Evolutionary conservation across 2,329 filamentous ascomycete genomes (phyloP), one percentile per base, ranked within the genome.

Genomic region (Microcyclosporella mali): DNA sequence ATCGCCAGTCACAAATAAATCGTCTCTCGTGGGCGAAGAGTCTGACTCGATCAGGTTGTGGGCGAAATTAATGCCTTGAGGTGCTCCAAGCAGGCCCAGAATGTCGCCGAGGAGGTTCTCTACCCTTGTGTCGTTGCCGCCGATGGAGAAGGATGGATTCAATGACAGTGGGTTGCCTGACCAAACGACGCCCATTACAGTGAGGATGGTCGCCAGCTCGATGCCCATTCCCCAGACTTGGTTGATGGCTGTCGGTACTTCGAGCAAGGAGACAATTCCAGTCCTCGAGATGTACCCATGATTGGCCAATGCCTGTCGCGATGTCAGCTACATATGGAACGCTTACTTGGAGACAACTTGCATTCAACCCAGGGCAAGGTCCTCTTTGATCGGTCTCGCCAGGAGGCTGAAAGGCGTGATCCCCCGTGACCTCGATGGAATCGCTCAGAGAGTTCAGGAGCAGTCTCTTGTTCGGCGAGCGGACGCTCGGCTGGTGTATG

Each of bases 11-110:
- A 57, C 43, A 55, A 78, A 78, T 0, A 79, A 58, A 44, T 78
- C 75, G 28, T 70, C 67, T 2, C 75, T 68, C 0, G 73, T 76
- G 33, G 69, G 66, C 33, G 73, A 77, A 0, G 65, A 70, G 56
- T 79, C 75, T 0, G 69, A 62, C 61, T 79, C 75, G 52, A 77
- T 72, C 42, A 72, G 70, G 56, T 77, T 77, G 56, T 79, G 76
- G 2, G 70, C 70, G n/a, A 71, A 70, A 11, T 60, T 60, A 2
- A 78, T 64, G 12, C 60, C 61, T 35, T 54, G 46, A 12, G 58
- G 57, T 25, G 36, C 45, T 30, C 52, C 56, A 1, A 51, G 41
- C 1, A 54, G 45, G 4, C 54, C 51, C 17, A 64, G 60, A 4
- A 72, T 58, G 6, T 72, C 58, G 46, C 71, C 68, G 2, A 72